phyloP scores from a whole-genome alignment of 345 rosid genomes.

The Combretum micranthum region DNA sequence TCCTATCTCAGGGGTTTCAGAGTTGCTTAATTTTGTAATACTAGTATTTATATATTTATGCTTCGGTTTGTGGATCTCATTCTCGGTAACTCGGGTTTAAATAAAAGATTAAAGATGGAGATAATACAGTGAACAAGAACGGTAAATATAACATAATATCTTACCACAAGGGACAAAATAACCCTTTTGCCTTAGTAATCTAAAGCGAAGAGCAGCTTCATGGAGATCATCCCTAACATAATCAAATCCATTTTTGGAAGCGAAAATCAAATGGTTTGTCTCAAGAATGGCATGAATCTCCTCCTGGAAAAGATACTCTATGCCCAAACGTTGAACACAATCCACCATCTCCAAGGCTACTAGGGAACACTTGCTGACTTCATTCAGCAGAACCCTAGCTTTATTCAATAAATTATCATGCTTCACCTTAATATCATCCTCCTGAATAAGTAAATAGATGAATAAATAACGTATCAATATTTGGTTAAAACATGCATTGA shows the following conservation, averaged over 20 bases:
- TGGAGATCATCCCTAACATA: conserved; percentile 9
- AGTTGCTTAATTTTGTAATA: too few relatives aligned
- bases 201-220: conserved; percentile 29
- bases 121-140: too few relatives aligned
- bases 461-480: too few relatives aligned
- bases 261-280: neutral
- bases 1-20: too few relatives aligned
- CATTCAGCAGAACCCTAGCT: neutral
- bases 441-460: too few relatives aligned
- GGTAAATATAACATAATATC: neutral
- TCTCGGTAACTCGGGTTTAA: too few relatives aligned
- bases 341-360: conserved; percentile 12
- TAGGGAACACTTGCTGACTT: conserved; percentile 1
- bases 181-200: conserved; percentile 35
- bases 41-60: too few relatives aligned
- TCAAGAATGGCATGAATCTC: conserved; percentile 2
- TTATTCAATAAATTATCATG: conserved; percentile 1
- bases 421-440: neutral
- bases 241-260: neutral
- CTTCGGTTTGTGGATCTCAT: too few relatives aligned
- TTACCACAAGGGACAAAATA: conserved; percentile 25
- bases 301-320: conserved; percentile 6
- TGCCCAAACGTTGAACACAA: conserved; percentile 10
- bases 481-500: too few relatives aligned
- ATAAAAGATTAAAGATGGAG: too few relatives aligned